Evolutionary conservation across 73 alveolate genomes (phyloP).

Genomic region (Stentor coeruleus): DNA sequence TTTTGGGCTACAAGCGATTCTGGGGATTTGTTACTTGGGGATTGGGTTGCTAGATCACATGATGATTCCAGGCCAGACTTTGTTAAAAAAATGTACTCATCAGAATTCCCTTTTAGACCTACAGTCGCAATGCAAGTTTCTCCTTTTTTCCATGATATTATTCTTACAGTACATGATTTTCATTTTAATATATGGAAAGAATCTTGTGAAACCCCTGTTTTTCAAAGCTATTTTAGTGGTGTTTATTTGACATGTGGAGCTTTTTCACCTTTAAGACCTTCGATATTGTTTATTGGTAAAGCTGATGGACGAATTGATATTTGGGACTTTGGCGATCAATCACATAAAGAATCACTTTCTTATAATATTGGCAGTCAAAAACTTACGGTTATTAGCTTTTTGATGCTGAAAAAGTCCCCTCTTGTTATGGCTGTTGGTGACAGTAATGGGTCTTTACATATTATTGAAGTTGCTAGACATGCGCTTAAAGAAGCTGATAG

Average conservation of each 20-base stretch:
- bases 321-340: constrained; percentile 95
- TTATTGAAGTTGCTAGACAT: constrained; percentile 5
- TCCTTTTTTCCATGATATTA: constrained; percentile 87
- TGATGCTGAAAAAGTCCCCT: neutral
- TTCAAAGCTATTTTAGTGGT: constrained; percentile 75
- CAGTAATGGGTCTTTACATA: constrained; percentile 3
- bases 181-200: constrained; percentile 95
- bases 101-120: constrained; percentile 83
- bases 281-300: constrained; percentile 90
- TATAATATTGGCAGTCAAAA: neutral
- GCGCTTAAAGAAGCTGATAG: neutral
- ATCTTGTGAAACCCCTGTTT: constrained; percentile 74
- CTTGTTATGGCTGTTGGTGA: constrained; percentile 2
- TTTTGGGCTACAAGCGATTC: constrained; percentile 86
- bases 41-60: constrained; percentile 78
- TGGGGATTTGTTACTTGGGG: constrained; percentile 77
- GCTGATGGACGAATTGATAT: constrained; percentile 94
- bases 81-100: constrained; percentile 47
- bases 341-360: constrained; percentile 11
- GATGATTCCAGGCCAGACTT: constrained; percentile 63
- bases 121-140: constrained; percentile 83
- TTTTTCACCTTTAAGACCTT: constrained; percentile 92
- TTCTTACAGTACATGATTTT: constrained; percentile 94
- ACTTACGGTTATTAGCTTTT: constrained; percentile 2
- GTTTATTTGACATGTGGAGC: constrained; percentile 97